These are phyloP conservation scores for Urtica urens DNA, from an alignment of 306 rosid species.

Conservation along the genomic window DNA sequence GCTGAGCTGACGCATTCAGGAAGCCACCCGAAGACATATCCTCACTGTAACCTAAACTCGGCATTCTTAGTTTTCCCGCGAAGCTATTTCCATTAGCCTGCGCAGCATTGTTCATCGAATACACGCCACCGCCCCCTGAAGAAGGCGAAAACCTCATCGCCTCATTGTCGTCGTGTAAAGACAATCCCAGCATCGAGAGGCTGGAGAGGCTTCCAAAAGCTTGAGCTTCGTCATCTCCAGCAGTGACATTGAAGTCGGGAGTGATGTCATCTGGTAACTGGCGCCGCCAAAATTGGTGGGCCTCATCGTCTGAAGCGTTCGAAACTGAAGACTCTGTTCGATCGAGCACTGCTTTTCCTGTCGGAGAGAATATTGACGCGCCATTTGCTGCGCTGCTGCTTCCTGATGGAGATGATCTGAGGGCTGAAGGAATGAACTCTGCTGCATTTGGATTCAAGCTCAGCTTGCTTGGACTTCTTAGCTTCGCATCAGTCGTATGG, in stretches of 20 bases:
- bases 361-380: slow-evolving; percentile 26
- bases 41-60: slow-evolving; percentile 49
- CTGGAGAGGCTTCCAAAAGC: slow-evolving; percentile 53
- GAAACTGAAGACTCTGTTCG: slow-evolving; percentile 70
- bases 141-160: slow-evolving; percentile 41
- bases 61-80: slow-evolving; percentile 49
- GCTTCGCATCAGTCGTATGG: slow-evolving; percentile 32
- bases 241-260: slow-evolving; percentile 83
- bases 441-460: slow-evolving; percentile 91
- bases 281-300: slow-evolving; percentile 84
- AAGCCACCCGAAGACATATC: slow-evolving; percentile 51
- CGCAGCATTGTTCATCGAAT: slow-evolving; percentile 45
- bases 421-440: slow-evolving; percentile 74
- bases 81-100: slow-evolving; percentile 45
- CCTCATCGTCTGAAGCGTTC: slow-evolving; percentile 86
- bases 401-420: slow-evolving; percentile 63
- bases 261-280: slow-evolving; percentile 97
- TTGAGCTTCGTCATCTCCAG: slow-evolving; percentile 69
- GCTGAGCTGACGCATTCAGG: slow-evolving; percentile 41
- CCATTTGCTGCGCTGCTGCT: slow-evolving; percentile 45
- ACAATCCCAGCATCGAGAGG: slow-evolving; percentile 61
- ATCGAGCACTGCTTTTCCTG: slow-evolving; percentile 79
- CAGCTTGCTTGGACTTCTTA: slow-evolving; percentile 42
- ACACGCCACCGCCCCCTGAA: slow-evolving; percentile 47
- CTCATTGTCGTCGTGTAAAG: slow-evolving; percentile 56